A percentile compares a stretch with the other conserved stretches of the same genome.
These are phyloP conservation scores for Verticillium nonalfalfae DNA, from an alignment of 2,329 filamentous ascomycete genomes.

Conservation along the genomic window DNA sequence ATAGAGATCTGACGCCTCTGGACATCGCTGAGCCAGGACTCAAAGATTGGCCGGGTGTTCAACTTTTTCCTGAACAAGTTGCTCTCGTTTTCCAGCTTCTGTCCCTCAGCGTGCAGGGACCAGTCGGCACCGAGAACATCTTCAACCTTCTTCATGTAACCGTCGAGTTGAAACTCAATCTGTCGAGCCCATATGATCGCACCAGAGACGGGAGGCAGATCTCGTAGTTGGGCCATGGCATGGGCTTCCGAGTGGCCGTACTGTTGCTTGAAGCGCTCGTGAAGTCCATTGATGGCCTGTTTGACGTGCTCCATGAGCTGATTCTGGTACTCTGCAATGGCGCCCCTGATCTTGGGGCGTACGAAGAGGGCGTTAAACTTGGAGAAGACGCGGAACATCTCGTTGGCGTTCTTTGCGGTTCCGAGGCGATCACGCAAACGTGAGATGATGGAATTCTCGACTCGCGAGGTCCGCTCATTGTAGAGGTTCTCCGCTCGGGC, in stretches of 20 bases:
- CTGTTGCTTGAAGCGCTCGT: conserved; percentile 97
- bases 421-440: conserved; percentile 85
- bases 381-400: conserved; percentile 99
- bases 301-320: conserved; percentile 98
- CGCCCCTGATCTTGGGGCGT: conserved; percentile 95
- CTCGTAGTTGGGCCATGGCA: conserved; percentile 94
- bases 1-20: conserved; percentile 85
- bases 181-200: conserved; percentile 97
- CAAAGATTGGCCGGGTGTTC: conserved; percentile 87
- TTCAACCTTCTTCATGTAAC: conserved; percentile 99
- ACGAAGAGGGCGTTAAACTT: conserved; percentile 99
- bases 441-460: conserved; percentile 98
- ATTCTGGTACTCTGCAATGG: conserved; percentile 96
- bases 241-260: conserved; percentile 98
- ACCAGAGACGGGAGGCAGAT: conserved; percentile 90
- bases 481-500: conserved; percentile 92
- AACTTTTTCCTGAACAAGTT: conserved; percentile 94
- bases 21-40: conserved; percentile 91
- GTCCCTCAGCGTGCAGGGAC: conserved; percentile 89
- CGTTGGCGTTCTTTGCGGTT: conserved; percentile 93
- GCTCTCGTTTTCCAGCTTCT: conserved; percentile 87
- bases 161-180: conserved; percentile 91
- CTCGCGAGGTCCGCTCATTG: conserved; percentile 92
- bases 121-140: conserved; percentile 93
- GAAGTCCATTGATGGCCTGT: conserved; percentile 84